Conservation (phyloP, 306 rosid species). For the Oemleria cerasiformis region DNA sequence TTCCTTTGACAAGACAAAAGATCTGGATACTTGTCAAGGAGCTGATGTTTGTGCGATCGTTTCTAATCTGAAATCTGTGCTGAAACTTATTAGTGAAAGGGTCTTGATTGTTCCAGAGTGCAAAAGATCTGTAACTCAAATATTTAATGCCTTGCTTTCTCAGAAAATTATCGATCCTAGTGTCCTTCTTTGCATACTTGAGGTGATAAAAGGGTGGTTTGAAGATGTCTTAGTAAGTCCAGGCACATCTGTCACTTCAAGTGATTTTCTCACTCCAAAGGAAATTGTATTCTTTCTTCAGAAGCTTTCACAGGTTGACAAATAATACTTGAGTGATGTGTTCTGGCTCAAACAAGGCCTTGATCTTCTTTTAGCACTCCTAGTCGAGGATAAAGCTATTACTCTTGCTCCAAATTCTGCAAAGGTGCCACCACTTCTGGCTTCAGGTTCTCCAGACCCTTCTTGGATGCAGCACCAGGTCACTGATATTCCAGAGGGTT, state of each 20-base stretch:
- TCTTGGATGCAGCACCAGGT: slow-evolving; percentile 70
- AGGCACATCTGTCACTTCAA: slow-evolving; percentile 62
- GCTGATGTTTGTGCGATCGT: slow-evolving; percentile 79
- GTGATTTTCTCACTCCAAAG: slow-evolving; percentile 73
- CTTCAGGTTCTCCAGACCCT: slow-evolving; percentile 58
- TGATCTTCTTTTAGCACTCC: slow-evolving; percentile 89
- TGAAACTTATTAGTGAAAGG: slow-evolving; percentile 88
- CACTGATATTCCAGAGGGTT: slow-evolving; percentile 67
- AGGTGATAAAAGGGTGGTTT: slow-evolving; percentile 94
- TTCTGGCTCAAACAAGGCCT: slow-evolving; percentile 99
- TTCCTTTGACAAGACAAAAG: too few relatives aligned
- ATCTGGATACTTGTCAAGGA: slow-evolving; percentile 87
- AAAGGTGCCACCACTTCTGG: slow-evolving; percentile 77
- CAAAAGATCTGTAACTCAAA: slow-evolving; percentile 81
- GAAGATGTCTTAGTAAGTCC: slow-evolving; percentile 78
- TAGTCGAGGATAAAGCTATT: slow-evolving; percentile 92
- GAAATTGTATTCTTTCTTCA: slow-evolving; percentile 92
- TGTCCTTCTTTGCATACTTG: slow-evolving; percentile 94
- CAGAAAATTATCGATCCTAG: slow-evolving; percentile 93
- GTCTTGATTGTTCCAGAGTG: slow-evolving; percentile 86
- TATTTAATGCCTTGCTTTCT: slow-evolving; percentile 77
- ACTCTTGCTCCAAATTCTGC: slow-evolving; percentile 97
- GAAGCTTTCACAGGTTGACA: slow-evolving; percentile 91
- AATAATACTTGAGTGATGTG: slow-evolving; percentile 82
- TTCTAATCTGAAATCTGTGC: slow-evolving; percentile 75